A percentile compares a stretch with the other conserved stretches of the same genome.
These are phyloP conservation scores for Forsythia viridissima DNA, from an alignment of 257 asterid genomes.

Conservation along the genomic window DNA sequence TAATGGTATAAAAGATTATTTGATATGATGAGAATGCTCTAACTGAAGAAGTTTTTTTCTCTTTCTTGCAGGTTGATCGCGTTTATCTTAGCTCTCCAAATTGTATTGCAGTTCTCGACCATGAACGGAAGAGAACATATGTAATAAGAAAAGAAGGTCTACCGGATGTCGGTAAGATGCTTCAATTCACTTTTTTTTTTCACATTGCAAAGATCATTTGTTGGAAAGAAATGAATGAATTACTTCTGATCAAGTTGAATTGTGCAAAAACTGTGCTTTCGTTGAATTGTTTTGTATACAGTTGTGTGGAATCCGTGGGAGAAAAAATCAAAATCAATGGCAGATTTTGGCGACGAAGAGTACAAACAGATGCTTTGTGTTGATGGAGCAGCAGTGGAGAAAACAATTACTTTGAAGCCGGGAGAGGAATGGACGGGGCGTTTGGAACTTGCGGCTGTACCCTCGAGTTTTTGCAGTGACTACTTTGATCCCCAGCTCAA, in stretches of 20 bases:
- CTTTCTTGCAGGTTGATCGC: constrained; percentile 70
- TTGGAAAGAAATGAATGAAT: too few species aligned
- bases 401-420: constrained; percentile 67
- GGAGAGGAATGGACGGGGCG: constrained; percentile 96
- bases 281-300: neutral
- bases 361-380: constrained; percentile 88
- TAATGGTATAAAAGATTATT: too few species aligned
- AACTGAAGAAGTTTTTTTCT: neutral
- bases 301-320: constrained; percentile 99
- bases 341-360: constrained; percentile 86
- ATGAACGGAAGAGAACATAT: constrained; percentile 83
- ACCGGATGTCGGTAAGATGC: constrained; percentile 72
- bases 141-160: constrained; percentile 81
- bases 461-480: constrained; percentile 78
- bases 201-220: too few species aligned
- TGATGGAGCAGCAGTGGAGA: constrained; percentile 79
- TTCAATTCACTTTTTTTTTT: neutral
- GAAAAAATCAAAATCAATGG: constrained; percentile 81
- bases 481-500: constrained; percentile 25
- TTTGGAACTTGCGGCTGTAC: constrained; percentile 69
- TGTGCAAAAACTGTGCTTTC: too few species aligned
- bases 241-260: too few species aligned
- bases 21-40: neutral
- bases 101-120: constrained; percentile 82
- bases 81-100: constrained; percentile 72